Percentiles rank a stretch among this genome's conserved stretches.
Evolutionary conservation across 1,284 basidiomycete species (phyloP).

Genomic region (Irpex sp.): DNA sequence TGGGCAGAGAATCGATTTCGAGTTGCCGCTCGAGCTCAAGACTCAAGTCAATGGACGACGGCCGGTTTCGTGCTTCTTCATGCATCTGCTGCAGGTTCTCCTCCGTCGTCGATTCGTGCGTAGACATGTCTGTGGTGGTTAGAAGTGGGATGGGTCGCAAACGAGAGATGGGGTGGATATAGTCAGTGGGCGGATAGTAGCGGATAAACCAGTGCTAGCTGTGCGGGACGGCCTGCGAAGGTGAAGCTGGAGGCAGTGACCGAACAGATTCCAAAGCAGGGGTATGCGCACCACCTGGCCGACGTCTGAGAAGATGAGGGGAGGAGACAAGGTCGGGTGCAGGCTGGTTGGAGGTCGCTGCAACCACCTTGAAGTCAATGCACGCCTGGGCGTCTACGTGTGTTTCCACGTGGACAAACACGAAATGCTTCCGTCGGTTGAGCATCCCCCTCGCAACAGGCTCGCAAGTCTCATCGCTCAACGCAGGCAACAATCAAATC

Average conservation of each 20-base stretch:
- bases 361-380: neutral
- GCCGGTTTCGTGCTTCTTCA: conserved; percentile 29
- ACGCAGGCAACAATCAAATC: neutral
- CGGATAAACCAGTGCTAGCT: neutral
- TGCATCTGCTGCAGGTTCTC: neutral
- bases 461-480: neutral
- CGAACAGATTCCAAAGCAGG: neutral
- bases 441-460: neutral
- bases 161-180: neutral
- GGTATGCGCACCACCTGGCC: neutral
- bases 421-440: neutral
- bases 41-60: conserved; percentile 62
- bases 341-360: neutral
- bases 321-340: neutral
- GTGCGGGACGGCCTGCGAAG: neutral
- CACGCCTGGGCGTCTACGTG: neutral
- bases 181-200: neutral
- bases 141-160: conserved; percentile 9
- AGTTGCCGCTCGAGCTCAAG: conserved; percentile 74
- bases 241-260: neutral
- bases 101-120: neutral
- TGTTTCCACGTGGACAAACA: neutral
- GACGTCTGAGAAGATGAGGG: neutral
- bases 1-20: conserved; percentile 54
- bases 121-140: conserved; percentile 15